Percentiles rank a stretch among this genome's conserved stretches.
Evolutionary conservation across 345 rosid species (phyloP).

Genomic region (Nephelium lappaceum): DNA sequence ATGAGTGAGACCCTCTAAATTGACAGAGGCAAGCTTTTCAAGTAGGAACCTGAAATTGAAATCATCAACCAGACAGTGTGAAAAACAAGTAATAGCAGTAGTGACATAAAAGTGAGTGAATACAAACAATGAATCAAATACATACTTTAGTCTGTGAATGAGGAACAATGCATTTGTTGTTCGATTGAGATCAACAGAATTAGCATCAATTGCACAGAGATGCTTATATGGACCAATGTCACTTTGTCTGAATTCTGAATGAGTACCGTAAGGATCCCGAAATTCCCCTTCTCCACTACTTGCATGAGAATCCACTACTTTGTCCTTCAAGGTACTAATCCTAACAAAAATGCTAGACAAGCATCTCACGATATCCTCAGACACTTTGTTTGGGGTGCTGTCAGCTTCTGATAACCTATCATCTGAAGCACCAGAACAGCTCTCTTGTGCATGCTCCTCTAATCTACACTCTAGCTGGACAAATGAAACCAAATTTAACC

Average conservation of each 20-base stretch:
- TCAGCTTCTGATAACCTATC: slow-evolving; percentile 44
- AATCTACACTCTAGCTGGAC: slow-evolving; percentile 74
- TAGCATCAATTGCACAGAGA: slow-evolving; percentile 55
- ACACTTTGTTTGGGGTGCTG: slow-evolving; percentile 62
- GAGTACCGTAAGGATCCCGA: slow-evolving; percentile 63
- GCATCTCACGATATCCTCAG: slow-evolving; percentile 72
- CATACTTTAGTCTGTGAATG: slow-evolving; percentile 78
- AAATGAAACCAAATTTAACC: slow-evolving; percentile 16
- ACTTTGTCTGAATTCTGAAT: slow-evolving; percentile 37
- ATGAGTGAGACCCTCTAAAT: slow-evolving; percentile 71
- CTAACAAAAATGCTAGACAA: slow-evolving; percentile 63
- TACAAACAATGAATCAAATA: background rate
- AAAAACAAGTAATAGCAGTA: slow-evolving; percentile 11
- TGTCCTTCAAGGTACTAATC: slow-evolving; percentile 64
- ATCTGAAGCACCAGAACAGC: slow-evolving; percentile 43
- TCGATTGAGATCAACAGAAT: slow-evolving; percentile 63
- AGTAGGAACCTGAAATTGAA: slow-evolving; percentile 57
- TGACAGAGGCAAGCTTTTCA: slow-evolving; percentile 70
- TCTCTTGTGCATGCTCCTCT: slow-evolving; percentile 53
- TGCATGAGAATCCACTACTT: slow-evolving; percentile 29
- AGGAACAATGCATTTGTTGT: slow-evolving; percentile 56
- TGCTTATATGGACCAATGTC: slow-evolving; percentile 71
- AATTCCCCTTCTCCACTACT: slow-evolving; percentile 27
- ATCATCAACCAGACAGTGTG: slow-evolving; percentile 17
- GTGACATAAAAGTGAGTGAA: background rate